Evolutionary conservation across 352 stramenopile genomes (phyloP).

Genomic region (Saprolegnia parasitica): DNA sequence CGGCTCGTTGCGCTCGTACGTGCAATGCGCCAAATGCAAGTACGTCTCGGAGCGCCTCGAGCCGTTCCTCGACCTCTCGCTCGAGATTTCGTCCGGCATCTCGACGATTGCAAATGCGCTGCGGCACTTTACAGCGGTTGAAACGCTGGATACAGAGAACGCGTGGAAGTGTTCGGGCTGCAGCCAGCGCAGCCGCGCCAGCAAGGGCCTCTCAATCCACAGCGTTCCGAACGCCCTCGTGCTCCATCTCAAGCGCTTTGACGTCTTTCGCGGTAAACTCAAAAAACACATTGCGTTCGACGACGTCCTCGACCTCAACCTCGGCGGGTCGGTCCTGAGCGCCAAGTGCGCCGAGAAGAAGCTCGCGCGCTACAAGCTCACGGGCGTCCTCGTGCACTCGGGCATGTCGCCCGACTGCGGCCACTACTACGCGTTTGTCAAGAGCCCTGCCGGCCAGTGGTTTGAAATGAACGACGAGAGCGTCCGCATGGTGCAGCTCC

Average conservation of each 20-base stretch:
- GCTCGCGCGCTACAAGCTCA: constrained; percentile 61
- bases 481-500: constrained; percentile 80
- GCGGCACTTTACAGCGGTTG: constrained; percentile 72
- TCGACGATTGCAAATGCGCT: constrained; percentile 69
- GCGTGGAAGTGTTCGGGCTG: constrained; percentile 84
- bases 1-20: constrained; percentile 71
- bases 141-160: constrained; percentile 80
- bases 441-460: constrained; percentile 84
- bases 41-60: constrained; percentile 79
- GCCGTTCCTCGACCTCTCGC: constrained; percentile 84
- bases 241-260: constrained; percentile 89
- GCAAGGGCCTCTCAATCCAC: constrained; percentile 81
- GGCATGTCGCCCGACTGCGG: constrained; percentile 85
- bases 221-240: constrained; percentile 81
- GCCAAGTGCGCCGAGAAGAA: constrained; percentile 34
- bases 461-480: constrained; percentile 90
- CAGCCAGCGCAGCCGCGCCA: constrained; percentile 62
- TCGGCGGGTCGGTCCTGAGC: constrained; percentile 40
- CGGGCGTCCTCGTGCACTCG: constrained; percentile 81
- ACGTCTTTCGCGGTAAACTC: constrained; percentile 83
- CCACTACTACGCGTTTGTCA: constrained; percentile 89
- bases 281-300: constrained; percentile 82
- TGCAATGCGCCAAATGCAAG: constrained; percentile 81
- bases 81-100: constrained; percentile 79
- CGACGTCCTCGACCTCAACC: constrained; percentile 56